Conservation (phyloP, 768 basidiomycete species). For the Hygrocybe coccinea region DNA sequence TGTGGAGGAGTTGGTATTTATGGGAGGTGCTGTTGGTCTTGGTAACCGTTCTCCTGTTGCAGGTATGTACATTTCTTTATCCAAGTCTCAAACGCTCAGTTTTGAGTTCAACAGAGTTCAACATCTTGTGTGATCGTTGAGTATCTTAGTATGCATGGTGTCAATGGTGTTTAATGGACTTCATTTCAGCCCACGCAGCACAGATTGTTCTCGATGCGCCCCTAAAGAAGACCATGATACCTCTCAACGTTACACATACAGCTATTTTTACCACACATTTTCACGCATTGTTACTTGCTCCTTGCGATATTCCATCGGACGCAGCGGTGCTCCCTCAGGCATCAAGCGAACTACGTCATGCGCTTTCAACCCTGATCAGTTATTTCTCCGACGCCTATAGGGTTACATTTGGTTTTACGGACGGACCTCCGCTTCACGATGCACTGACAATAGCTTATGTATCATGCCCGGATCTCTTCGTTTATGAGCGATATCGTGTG, state of each 20-base stretch:
- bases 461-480: conserved; percentile 62
- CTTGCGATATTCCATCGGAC: conserved; percentile 14
- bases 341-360: conserved; percentile 54
- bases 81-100: not conserved
- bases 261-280: conserved; percentile 63
- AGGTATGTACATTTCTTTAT: conserved; percentile 32
- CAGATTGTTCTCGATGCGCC: conserved; percentile 75
- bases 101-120: conserved; percentile 51
- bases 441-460: conserved; percentile 78
- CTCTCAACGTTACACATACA: conserved; percentile 84
- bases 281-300: conserved; percentile 49
- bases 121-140: conserved; percentile 78
- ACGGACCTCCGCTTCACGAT: conserved; percentile 86
- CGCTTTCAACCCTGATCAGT: conserved; percentile 65
- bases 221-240: conserved; percentile 69
- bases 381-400: conserved; percentile 74
- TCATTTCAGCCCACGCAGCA: conserved; percentile 62
- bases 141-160: conserved; percentile 1
- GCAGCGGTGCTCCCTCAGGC: conserved; percentile 30
- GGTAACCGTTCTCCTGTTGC: conserved; percentile 79
- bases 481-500: conserved; percentile 60
- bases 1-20: conserved; percentile 72
- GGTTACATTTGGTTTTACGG: conserved; percentile 71
- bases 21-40: conserved; percentile 87
- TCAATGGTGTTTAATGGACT: not conserved